Conservation (phyloP, 192 early-diverging fungal genomes). For the Coemansia sp. region DNA sequence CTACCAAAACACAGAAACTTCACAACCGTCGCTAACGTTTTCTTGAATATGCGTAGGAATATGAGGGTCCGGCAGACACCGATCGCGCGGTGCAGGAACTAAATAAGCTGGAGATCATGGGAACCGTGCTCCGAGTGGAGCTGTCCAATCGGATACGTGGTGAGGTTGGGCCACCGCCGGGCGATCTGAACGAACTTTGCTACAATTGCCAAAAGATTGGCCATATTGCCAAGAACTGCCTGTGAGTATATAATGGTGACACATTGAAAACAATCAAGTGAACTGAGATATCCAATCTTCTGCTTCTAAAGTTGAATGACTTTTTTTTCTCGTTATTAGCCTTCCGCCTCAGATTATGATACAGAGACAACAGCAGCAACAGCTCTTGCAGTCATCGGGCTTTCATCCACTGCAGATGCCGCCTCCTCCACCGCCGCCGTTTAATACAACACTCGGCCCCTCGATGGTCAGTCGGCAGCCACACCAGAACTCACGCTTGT, state of each 20-base stretch:
- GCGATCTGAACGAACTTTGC: slow-evolving; percentile 32
- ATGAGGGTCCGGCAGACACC: slow-evolving; percentile 10
- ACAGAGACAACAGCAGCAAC: slow-evolving; percentile 1
- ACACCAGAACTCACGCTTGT: slow-evolving; percentile 3
- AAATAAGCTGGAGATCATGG: slow-evolving; percentile 18
- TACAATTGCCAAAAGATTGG: slow-evolving; percentile 38
- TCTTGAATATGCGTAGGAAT: slow-evolving; percentile 20
- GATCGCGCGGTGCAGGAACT: slow-evolving; percentile 18
- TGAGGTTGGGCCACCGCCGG: slow-evolving; percentile 26
- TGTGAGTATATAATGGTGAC: slow-evolving; percentile 18
- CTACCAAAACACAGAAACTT: neutral
- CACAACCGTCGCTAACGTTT: too few species aligned
- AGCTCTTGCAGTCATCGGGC: neutral
- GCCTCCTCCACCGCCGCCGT: neutral
- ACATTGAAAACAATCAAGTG: too few species aligned
- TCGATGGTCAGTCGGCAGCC: neutral
- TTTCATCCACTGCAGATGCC: neutral
- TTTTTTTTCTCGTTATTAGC: neutral
- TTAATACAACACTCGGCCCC: neutral
- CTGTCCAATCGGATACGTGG: slow-evolving; percentile 38
- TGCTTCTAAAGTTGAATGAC: neutral
- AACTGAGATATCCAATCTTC: too few species aligned
- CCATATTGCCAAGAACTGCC: slow-evolving; percentile 42
- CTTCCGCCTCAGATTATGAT: neutral
- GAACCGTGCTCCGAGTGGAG: slow-evolving; percentile 29